phyloP scores from a whole-genome alignment of 2,329 filamentous ascomycete genomes.

The Zymoseptoria ardabiliae region DNA sequence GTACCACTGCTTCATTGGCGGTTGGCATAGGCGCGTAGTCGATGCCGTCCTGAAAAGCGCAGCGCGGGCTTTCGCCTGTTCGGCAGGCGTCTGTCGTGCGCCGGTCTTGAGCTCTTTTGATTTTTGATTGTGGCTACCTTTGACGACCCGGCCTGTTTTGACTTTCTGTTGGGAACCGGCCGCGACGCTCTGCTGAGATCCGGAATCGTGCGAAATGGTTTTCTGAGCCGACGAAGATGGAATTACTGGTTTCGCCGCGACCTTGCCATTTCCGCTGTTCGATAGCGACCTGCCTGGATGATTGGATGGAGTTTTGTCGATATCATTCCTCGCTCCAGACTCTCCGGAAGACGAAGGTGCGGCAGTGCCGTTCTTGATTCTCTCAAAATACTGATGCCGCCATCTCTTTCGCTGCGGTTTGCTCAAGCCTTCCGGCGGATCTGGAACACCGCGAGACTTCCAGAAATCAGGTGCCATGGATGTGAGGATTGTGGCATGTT shows the following conservation, averaged over 20 bases:
- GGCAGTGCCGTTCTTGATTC: background rate
- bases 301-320: background rate
- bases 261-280: background rate
- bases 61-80: background rate
- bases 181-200: background rate
- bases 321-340: background rate
- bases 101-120: background rate
- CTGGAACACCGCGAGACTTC: background rate
- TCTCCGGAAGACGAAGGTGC: background rate
- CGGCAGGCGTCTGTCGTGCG: background rate
- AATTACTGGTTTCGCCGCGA: background rate
- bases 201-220: background rate
- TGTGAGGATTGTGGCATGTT: background rate
- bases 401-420: background rate
- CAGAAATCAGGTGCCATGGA: background rate
- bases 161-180: background rate
- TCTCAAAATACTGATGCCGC: background rate
- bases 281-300: background rate
- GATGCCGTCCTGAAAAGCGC: background rate
- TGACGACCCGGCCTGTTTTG: background rate
- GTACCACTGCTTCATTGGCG: background rate
- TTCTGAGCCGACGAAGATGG: background rate
- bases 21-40: background rate
- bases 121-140: background rate
- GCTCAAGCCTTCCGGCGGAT: background rate